Conservation (phyloP, 768 basidiomycete genomes). For the Chlorophyllum brunneum region DNA sequence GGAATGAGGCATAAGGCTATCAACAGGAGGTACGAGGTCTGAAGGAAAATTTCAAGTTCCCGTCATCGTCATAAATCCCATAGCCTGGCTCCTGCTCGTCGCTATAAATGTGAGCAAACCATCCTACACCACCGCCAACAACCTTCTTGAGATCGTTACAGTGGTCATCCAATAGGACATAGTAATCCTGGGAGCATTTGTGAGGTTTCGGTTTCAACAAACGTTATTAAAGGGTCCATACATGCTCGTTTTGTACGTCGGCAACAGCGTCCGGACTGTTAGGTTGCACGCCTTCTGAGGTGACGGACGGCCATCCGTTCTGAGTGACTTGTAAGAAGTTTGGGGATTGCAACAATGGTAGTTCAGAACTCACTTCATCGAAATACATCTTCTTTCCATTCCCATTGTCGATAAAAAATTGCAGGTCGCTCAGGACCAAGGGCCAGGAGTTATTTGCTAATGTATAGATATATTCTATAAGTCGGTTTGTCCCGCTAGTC, state of each 20-base stretch:
- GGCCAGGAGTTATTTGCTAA: conserved; percentile 49
- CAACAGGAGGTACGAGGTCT: conserved; percentile 47
- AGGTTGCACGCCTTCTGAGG: conserved; percentile 47
- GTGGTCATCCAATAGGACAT: conserved; percentile 45
- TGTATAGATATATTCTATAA: not conserved
- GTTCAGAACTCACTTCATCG: conserved; percentile 40
- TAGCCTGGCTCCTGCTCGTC: conserved; percentile 54
- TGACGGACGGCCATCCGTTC: conserved; percentile 66
- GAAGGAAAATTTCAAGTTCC: conserved; percentile 47
- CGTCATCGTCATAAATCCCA: conserved; percentile 44
- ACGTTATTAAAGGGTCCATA: conserved; percentile 16
- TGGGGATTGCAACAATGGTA: not conserved
- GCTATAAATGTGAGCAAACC: conserved; percentile 66
- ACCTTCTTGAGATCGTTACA: conserved; percentile 49
- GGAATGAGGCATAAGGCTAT: too few species aligned
- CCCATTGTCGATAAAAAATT: conserved; percentile 54
- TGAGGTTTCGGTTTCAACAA: not conserved
- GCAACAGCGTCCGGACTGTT: conserved; percentile 50
- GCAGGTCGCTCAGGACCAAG: conserved; percentile 42
- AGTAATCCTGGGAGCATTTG: conserved; percentile 39
- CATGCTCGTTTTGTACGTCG: conserved; percentile 44
- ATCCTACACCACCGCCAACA: conserved; percentile 51
- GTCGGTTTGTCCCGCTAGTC: not conserved
- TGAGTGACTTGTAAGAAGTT: conserved; percentile 16
- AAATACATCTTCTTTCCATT: conserved; percentile 63